Evolutionary conservation across 2,329 filamentous ascomycete species (phyloP).

Genomic region (Sporothrix schenckii): DNA sequence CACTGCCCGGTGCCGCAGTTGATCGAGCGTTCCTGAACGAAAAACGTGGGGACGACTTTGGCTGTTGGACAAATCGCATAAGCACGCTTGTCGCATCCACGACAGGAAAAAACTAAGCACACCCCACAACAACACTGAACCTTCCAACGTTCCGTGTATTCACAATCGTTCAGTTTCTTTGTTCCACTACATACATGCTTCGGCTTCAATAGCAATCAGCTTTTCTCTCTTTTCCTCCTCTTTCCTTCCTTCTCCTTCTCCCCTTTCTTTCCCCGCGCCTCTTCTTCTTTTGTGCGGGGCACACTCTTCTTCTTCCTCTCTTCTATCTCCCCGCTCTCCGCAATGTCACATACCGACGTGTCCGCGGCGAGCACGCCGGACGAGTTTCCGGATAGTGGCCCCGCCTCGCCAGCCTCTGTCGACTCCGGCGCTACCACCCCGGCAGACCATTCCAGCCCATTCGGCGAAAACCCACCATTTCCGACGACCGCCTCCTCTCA

Average conservation of each 20-base stretch:
- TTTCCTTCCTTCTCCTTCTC: neutral
- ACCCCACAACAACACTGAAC: constrained; percentile 6
- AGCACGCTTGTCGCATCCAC: constrained; percentile 24
- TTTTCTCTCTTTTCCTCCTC: neutral
- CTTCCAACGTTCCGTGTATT: neutral
- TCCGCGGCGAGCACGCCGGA: constrained; percentile 53
- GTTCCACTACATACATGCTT: constrained; percentile 20
- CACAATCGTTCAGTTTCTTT: neutral
- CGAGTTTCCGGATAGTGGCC: constrained; percentile 48
- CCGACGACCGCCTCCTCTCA: constrained; percentile 13
- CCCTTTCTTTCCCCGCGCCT: neutral
- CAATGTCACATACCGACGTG: constrained; percentile 42
- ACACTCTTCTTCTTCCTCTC: neutral
- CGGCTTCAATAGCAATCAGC: constrained; percentile 2
- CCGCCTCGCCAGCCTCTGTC: constrained; percentile 49
- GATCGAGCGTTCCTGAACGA: neutral
- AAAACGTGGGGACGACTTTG: constrained; percentile 16
- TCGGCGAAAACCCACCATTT: constrained; percentile 38
- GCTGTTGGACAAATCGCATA: constrained; percentile 19
- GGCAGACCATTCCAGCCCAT: constrained; percentile 46
- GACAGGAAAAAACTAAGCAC: constrained; percentile 21
- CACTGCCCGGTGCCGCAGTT: neutral
- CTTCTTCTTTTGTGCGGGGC: neutral
- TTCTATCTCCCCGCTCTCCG: constrained; percentile 14
- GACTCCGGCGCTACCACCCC: constrained; percentile 55